Evolutionary conservation across 2,329 filamentous ascomycete genomes (phyloP), one percentile per base, ranked within the genome.

Genomic region (Fusarium ramigenum): DNA sequence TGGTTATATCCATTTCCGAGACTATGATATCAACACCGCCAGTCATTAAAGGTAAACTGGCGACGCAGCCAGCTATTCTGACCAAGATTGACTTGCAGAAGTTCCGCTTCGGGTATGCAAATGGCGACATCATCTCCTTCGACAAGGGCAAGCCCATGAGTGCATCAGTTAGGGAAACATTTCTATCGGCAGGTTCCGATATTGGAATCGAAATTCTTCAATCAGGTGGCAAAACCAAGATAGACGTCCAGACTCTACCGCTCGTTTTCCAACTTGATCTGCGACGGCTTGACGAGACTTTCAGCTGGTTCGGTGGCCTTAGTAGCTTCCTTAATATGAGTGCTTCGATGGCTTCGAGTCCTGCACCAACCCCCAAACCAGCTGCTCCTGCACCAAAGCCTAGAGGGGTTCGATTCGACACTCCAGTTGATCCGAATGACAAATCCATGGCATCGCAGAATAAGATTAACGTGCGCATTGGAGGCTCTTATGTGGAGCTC

Each of bases 321-420:
- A 97, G 95, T 80, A 94, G 95, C 73, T 92, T 99, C 59, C 85
- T 99, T 47, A 97, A 96, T 77, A 89, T 98, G 80, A 93, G 95
- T 70, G 93, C 89, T 66, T 97, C 96, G 0, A 93, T 97, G 71
- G 90, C 92, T 16, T 95, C 93, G 2, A 92, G 89, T 67, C 87
- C 90, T n/a, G 89, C 91, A 2, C 83, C 85, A 19, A 81, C 80
- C 7, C 80, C 80, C 4, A 80, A 83, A 39, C 82, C 82, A 47
- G 76, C 76, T 12, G 79, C 83, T 8, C 76, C 78, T 15, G 84
- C 82, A 52, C 84, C 79, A 39, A 90, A 87, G 66, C 76, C 87
- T 3, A 85, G 86, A 23, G 89, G 89, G 7, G 90, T 92, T 18
- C 86, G 87, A 16, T 91, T 90, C 50, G 87, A 90, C 52, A 84